These are phyloP conservation scores for Ceratocystis huliohia DNA, from an alignment of 2,329 filamentous ascomycete genomes.

Conservation along the genomic window DNA sequence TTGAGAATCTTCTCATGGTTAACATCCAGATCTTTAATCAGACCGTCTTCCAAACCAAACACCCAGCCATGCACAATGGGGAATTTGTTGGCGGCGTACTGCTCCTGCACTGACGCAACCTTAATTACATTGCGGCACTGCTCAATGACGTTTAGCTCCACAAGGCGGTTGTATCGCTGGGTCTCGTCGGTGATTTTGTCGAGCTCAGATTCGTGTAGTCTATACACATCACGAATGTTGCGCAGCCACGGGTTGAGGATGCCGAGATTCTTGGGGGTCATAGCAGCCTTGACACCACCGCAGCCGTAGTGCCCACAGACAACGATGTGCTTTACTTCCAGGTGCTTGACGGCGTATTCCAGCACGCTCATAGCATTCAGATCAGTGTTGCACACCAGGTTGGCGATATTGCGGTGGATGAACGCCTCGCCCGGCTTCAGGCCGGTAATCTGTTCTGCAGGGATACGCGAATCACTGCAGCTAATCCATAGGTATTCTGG, in stretches of 20 bases:
- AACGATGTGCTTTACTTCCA: constrained; percentile 70
- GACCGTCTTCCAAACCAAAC: constrained; percentile 54
- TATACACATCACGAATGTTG: constrained; percentile 63
- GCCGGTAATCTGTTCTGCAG: constrained; percentile 77
- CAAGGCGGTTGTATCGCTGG: constrained; percentile 55
- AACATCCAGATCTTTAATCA: constrained; percentile 52
- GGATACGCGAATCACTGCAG: constrained; percentile 80
- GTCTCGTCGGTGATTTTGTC: constrained; percentile 47
- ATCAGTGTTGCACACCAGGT: constrained; percentile 69
- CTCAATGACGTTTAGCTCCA: constrained; percentile 71
- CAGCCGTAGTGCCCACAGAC: constrained; percentile 71
- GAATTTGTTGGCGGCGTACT: constrained; percentile 48
- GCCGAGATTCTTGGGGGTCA: constrained; percentile 57
- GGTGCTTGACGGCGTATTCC: constrained; percentile 70
- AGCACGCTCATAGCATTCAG: constrained; percentile 71
- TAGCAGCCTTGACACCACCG: constrained; percentile 62
- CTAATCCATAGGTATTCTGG: constrained; percentile 78
- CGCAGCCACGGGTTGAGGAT: constrained; percentile 62
- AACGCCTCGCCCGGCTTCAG: constrained; percentile 83
- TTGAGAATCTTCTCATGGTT: constrained; percentile 45
- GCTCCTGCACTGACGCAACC: constrained; percentile 67
- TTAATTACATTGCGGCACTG: constrained; percentile 68
- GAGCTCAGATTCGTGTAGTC: constrained; percentile 57
- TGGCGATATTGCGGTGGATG: constrained; percentile 90
- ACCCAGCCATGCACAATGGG: constrained; percentile 64